Evolutionary conservation across 139 green algal genomes (phyloP).

Genomic region (Chlorella vulgaris): DNA sequence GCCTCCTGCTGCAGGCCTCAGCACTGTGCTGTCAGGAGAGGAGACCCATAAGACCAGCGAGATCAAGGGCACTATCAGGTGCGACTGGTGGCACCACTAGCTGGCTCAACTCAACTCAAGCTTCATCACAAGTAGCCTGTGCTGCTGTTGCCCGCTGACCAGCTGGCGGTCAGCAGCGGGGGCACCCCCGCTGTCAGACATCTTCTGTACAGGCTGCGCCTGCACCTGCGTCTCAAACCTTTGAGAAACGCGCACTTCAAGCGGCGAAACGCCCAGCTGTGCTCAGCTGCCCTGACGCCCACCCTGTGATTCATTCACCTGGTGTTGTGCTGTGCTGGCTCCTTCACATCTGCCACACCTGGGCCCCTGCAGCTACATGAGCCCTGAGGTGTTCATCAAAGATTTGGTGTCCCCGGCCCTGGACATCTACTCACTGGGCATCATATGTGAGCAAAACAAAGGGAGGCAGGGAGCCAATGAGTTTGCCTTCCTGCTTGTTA

Average conservation of each 20-base stretch:
- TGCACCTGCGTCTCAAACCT: no score
- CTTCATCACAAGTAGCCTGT: not conserved
- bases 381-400: conserved; percentile 25
- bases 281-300: not conserved
- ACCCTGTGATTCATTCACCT: not conserved
- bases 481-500: no score
- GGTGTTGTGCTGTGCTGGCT: not conserved
- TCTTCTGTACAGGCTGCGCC: no score
- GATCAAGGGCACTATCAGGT: conserved; percentile 31
- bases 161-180: not conserved
- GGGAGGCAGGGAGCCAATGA: no score
- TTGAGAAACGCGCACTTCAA: no score
- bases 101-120: not conserved
- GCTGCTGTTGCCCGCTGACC: not conserved
- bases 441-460: conserved; percentile 32
- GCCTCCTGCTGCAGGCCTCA: conserved; percentile 23
- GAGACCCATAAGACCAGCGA: conserved; percentile 28
- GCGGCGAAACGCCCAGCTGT: no score
- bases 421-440: conserved; percentile 42
- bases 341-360: not conserved
- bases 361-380: conserved; percentile 27
- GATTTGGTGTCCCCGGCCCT: conserved; percentile 22
- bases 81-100: not conserved
- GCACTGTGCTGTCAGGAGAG: not conserved
- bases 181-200: no score